A percentile compares a stretch with the other conserved stretches of the same genome.
These are phyloP conservation scores for Spathaspora sp. DNA, from an alignment of 1,139 yeast genomes.

Conservation along the genomic window DNA sequence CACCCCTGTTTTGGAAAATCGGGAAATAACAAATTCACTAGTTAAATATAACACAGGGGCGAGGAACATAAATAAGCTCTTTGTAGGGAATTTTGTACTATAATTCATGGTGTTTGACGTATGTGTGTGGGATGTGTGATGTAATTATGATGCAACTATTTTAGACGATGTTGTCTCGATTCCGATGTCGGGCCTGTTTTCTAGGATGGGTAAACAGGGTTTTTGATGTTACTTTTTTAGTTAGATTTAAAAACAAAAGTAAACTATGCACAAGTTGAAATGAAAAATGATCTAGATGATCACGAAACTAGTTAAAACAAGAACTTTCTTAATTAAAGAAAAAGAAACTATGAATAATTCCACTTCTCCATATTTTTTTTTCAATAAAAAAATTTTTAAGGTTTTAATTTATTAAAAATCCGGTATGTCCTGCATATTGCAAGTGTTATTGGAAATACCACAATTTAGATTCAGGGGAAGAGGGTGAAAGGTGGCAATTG, in stretches of 20 bases:
- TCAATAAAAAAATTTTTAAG: neutral
- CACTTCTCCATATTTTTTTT: neutral
- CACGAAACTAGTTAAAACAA: neutral
- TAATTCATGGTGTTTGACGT: neutral
- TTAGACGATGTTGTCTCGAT: neutral
- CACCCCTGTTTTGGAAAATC: conserved; percentile 14
- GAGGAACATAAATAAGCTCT: conserved; percentile 19
- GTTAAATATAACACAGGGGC: conserved; percentile 25
- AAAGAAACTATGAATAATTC: neutral
- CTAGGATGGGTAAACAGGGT: neutral
- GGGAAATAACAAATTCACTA: conserved; percentile 22
- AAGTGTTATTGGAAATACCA: neutral
- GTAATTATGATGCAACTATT: neutral
- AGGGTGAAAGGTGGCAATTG: neutral
- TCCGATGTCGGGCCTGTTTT: neutral
- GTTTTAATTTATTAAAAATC: neutral
- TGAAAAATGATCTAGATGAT: neutral
- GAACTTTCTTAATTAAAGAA: neutral
- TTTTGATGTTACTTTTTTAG: too few species aligned
- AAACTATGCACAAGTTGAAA: neutral
- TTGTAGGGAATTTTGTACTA: conserved; percentile 12
- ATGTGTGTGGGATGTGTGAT: too few species aligned
- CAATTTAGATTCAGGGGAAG: neutral
- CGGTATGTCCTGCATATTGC: neutral
- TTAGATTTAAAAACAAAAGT: neutral